phyloP scores from a whole-genome alignment of 75 land plant genomes.

The Picea sitchensis region DNA sequence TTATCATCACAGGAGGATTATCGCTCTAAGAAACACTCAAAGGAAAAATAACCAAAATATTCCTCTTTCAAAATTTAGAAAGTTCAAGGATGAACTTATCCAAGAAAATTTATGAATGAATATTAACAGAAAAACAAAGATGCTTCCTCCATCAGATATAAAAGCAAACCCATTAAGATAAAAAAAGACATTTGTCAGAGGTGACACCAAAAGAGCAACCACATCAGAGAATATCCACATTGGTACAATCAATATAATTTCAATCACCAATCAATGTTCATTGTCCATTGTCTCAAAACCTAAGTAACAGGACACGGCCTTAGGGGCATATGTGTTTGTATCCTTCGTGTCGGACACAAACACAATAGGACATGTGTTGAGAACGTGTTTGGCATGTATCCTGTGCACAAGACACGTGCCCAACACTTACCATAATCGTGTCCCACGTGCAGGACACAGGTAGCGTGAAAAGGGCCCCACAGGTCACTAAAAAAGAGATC shows the following conservation, averaged over 20 bases:
- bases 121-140: not conserved
- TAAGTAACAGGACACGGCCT: no score
- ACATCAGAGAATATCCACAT: not conserved
- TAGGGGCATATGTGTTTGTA: no score
- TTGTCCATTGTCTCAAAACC: no score
- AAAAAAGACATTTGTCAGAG: not conserved
- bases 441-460: no score
- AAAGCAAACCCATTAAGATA: not conserved
- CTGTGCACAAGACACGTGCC: no score
- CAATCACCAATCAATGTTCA: no score
- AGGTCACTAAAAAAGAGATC: no score
- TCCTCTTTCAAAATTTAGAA: conserved; percentile 1
- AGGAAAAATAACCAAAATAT: not conserved
- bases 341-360: no score
- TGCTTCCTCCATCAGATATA: not conserved
- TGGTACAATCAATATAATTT: not conserved
- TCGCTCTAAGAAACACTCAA: not conserved
- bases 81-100: not conserved
- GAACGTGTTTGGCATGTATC: no score
- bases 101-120: not conserved
- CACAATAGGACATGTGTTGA: no score
- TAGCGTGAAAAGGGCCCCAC: no score
- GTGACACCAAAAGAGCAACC: not conserved
- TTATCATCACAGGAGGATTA: not conserved
- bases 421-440: no score